Evolutionary conservation across 305 asterid genomes (phyloP).

Genomic region (Fraxinus paxiana): DNA sequence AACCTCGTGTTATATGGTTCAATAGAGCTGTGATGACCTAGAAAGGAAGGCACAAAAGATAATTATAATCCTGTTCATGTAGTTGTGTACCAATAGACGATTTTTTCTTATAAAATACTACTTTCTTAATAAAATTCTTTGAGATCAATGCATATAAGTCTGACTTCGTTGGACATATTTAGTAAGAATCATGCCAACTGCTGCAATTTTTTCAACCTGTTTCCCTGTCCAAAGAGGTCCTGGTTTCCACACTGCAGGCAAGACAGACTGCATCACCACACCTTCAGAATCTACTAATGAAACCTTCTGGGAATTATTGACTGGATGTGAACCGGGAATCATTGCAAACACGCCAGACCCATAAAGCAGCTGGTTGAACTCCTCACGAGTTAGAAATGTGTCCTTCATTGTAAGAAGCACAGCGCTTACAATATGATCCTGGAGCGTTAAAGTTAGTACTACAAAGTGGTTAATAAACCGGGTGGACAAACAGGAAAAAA

Average conservation of each 20-base stretch:
- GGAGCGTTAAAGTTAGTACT: constrained; percentile 27
- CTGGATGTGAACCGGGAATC: constrained; percentile 37
- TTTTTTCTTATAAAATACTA: not conserved
- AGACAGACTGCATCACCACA: constrained; percentile 40
- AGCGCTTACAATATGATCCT: constrained; percentile 93
- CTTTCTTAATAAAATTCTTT: not conserved
- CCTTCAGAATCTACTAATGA: constrained; percentile 60
- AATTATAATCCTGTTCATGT: not conserved
- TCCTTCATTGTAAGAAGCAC: constrained; percentile 86
- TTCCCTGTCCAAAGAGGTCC: constrained; percentile 99
- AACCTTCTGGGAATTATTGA: constrained; percentile 41
- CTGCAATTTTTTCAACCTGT: constrained; percentile 50
- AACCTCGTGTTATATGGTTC: constrained; percentile 77
- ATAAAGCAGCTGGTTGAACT: constrained; percentile 86
- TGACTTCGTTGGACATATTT: not conserved
- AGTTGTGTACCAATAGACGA: not conserved
- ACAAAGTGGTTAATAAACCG: constrained; percentile 11
- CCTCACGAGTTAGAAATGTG: constrained; percentile 67
- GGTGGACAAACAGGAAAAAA: not conserved
- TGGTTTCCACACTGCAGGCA: constrained; percentile 90
- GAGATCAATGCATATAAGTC: not conserved
- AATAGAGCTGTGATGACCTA: constrained; percentile 86
- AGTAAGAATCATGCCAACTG: not conserved
- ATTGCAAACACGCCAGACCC: constrained; percentile 72
- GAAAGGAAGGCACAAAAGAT: constrained; percentile 16